These are phyloP conservation scores for Dictyophora rubrovolvata DNA, from an alignment of 768 basidiomycete species.

Conservation along the genomic window DNA sequence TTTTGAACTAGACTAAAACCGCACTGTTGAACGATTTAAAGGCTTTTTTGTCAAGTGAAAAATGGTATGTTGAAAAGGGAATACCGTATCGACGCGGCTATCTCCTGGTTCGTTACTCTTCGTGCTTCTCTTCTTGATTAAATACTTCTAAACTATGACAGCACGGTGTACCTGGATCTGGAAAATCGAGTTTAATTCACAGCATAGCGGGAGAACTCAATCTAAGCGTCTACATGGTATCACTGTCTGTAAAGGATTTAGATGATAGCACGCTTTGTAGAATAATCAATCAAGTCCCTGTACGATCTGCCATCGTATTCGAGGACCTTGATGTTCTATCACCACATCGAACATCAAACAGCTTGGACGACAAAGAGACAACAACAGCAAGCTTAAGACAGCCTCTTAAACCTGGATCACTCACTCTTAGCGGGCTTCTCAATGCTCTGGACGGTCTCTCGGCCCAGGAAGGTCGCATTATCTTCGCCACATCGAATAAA, in stretches of 20 bases:
- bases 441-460: slow-evolving; percentile 71
- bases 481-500: slow-evolving; percentile 73
- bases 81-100: slow-evolving; percentile 79
- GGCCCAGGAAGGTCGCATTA: slow-evolving; percentile 72
- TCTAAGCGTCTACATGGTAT: slow-evolving; percentile 63
- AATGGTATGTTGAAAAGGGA: slow-evolving; percentile 56
- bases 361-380: neutral
- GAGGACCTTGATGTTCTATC: slow-evolving; percentile 82
- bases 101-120: slow-evolving; percentile 44
- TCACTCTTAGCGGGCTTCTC: slow-evolving; percentile 54
- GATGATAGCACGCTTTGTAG: slow-evolving; percentile 52
- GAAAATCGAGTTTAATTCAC: slow-evolving; percentile 73
- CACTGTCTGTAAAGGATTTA: slow-evolving; percentile 50
- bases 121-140: no score
- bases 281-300: slow-evolving; percentile 54
- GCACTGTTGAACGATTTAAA: slow-evolving; percentile 54
- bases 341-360: slow-evolving; percentile 18
- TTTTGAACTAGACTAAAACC: slow-evolving; percentile 34
- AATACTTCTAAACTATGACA: slow-evolving; percentile 16
- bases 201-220: slow-evolving; percentile 69
- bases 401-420: neutral
- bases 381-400: neutral
- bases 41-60: slow-evolving; percentile 58
- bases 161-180: slow-evolving; percentile 68
- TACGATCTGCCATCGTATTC: slow-evolving; percentile 66